Base-by-base conservation (phyloP, 1,284 basidiomycete species). In the Cystobasidiaceae sp. region DNA sequence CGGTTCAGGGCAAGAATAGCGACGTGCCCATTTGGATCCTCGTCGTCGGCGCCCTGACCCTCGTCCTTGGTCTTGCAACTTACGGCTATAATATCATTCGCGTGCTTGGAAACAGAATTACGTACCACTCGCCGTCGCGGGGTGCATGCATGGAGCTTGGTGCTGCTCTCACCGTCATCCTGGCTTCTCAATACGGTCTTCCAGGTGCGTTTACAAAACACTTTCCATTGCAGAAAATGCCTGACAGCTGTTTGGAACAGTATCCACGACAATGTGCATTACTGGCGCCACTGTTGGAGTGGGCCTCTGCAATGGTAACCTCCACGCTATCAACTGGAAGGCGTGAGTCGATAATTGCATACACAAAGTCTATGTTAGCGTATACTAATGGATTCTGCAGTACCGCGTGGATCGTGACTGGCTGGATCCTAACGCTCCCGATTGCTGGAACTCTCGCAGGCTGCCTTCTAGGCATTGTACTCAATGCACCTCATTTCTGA, bases 121-220 rank as follows among this genome's bases (percentile, higher is more conserved):
- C 80, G 7, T 74, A 80, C 48, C 74, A 76, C 68, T 80, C 79
- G 0, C 80, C 80, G 2, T 79, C 78, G 9, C 77, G 80, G 59
- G 80, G 80, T 23, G 79, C 80, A 74, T 76, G 75, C 7, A 81
- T 81, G 80, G 80, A 81, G 71, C 71, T 81, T 32, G 80, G 79
- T 9, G 75, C 79, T 0, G 72, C 79, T 49, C 78, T 80, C 71
- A 79, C 68, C 5, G 74, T 81, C 68, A 74, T 80, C 45, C 74
- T 80, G 49, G 79, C 79, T 60, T 78, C 78, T 25, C 78, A 79
- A 62, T 78, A 71, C 69, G 72, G 69, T 21, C 46, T 73, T 9
- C 63, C 67, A 34, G 63, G 67, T 67, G 27, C 55, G 59, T 4
- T 59, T 65, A 4, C 51, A 69, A 37, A 67, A 43, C 46, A 32